These are phyloP conservation scores for Voacanga thouarsii DNA, from an alignment of 257 asterid species.

Conservation along the genomic window DNA sequence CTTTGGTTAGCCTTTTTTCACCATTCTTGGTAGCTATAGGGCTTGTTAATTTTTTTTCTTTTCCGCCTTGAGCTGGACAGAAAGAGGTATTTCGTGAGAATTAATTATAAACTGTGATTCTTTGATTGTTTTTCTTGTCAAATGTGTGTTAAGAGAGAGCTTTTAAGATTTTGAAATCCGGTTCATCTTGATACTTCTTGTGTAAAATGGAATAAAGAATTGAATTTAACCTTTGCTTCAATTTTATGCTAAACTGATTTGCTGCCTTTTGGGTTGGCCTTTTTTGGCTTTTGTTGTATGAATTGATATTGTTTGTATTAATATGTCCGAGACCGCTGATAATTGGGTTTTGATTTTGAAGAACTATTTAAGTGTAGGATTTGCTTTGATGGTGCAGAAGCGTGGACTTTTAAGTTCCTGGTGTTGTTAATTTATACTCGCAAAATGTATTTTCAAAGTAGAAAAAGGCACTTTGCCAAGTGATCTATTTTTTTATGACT, in stretches of 20 bases:
- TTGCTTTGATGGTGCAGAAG: not conserved
- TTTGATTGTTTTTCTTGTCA: not conserved
- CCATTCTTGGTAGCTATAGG: not conserved
- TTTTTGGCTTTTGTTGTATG: not conserved
- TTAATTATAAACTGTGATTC: not conserved
- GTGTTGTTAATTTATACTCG: not conserved
- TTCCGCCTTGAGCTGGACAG: not conserved
- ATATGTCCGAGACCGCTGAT: not conserved
- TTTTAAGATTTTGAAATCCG: not conserved
- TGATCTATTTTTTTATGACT: not conserved
- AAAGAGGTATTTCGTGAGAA: not conserved
- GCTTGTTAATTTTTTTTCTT: no score
- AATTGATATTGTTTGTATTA: not conserved
- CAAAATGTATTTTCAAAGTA: not conserved
- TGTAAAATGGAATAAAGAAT: not conserved
- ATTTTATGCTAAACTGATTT: not conserved
- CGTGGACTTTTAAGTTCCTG: not conserved
- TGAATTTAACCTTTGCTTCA: not conserved
- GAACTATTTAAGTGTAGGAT: not conserved
- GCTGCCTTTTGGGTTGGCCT: not conserved
- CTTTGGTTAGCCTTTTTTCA: not conserved
- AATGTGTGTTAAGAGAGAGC: not conserved
- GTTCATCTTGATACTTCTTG: constrained; percentile 5
- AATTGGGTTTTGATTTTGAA: not conserved
- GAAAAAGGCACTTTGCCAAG: not conserved